phyloP scores from a whole-genome alignment of 1,284 basidiomycete genomes.

The Irpex rosettiformis region DNA sequence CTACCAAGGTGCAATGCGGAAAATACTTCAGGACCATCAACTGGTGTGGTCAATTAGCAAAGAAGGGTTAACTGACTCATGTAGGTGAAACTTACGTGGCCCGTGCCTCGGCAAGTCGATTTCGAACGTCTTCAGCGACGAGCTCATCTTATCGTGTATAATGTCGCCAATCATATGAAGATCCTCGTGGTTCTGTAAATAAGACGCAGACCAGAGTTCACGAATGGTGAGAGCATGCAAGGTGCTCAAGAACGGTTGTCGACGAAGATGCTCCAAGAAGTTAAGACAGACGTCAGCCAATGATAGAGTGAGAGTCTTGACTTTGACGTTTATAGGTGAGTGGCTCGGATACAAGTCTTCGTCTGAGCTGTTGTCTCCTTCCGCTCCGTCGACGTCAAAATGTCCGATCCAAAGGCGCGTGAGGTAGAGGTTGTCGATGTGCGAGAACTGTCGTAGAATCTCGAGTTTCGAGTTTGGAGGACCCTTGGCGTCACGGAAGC shows the following conservation, averaged over 20 bases:
- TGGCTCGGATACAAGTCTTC: background rate
- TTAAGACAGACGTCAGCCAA: constrained; percentile 12
- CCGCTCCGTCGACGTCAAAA: constrained; percentile 6
- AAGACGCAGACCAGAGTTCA: constrained; percentile 9
- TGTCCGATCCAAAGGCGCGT: constrained; percentile 12
- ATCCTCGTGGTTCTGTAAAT: constrained; percentile 10
- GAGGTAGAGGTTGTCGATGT: constrained; percentile 9
- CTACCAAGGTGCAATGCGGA: background rate
- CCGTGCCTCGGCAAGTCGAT: constrained; percentile 6
- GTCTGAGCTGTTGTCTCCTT: background rate
- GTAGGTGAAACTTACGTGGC: constrained; percentile 1
- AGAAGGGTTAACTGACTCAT: too few relatives aligned
- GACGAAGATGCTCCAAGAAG: constrained; percentile 9
- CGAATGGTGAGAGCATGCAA: constrained; percentile 6
- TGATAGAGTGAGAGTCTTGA: constrained; percentile 8
- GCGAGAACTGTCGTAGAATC: constrained; percentile 9
- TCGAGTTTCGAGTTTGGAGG: constrained; percentile 3
- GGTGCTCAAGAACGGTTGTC: constrained; percentile 10
- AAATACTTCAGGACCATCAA: constrained; percentile 5
- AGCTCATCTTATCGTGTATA: constrained; percentile 3
- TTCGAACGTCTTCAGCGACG: constrained; percentile 3
- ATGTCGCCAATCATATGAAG: constrained; percentile 5
- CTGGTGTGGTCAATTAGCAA: background rate
- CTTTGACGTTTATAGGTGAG: background rate
- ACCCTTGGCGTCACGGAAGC: constrained; percentile 5